Base-by-base conservation (phyloP, 2,329 filamentous ascomycete species). In the Rugonectria rugulosa region DNA sequence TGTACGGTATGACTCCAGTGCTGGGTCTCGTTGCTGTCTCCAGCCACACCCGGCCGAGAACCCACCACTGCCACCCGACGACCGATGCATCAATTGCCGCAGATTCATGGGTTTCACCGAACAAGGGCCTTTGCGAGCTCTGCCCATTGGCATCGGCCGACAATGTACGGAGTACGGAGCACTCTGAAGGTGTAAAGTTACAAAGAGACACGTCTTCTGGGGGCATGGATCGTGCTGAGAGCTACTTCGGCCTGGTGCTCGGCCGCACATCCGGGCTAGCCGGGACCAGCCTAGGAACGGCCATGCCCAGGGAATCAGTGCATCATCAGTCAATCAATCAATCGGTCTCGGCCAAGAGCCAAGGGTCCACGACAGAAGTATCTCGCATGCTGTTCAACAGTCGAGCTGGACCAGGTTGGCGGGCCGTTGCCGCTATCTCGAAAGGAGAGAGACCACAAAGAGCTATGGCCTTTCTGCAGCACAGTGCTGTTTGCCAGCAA, bases 181-280 rank as follows among this genome's bases (percentile, higher is more conserved):
- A n/a, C n/a, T n/a, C n/a, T n/a, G n/a, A n/a, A n/a, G n/a, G n/a
- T n/a, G 36, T 31, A 26, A 15, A 55, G 17, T 14, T 4, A 15
- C 40, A 37, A 32, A 15, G 15, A 23, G 10, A 40, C 8, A n/a
- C 9, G n/a, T 14, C 20, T n/a, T 5, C 19, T 21, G 19, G 5
- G 37, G 32, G 46, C 50, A 53, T 53, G 50, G 50, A 15, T 37
- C 19, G 15, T 46, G 26, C 26, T 27, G 51, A 41, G 40, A 34
- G 15, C 12, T n/a, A n/a, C 21, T 53, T 53, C 55, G 55, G 55
- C 55, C 50, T 40, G 27, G 49, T 21, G 26, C 54, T 57, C 55
- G 55, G 55, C 55, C 44, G 42, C 55, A 54, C 40, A 53, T 52
- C 45, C 45, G 41, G 55, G 21, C 48, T 47, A 42, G 36, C 53